Percentiles rank a stretch among this genome's conserved stretches.
These are phyloP conservation scores for Mycena sanguinolenta DNA, from an alignment of 768 basidiomycete genomes.

Conservation along the genomic window DNA sequence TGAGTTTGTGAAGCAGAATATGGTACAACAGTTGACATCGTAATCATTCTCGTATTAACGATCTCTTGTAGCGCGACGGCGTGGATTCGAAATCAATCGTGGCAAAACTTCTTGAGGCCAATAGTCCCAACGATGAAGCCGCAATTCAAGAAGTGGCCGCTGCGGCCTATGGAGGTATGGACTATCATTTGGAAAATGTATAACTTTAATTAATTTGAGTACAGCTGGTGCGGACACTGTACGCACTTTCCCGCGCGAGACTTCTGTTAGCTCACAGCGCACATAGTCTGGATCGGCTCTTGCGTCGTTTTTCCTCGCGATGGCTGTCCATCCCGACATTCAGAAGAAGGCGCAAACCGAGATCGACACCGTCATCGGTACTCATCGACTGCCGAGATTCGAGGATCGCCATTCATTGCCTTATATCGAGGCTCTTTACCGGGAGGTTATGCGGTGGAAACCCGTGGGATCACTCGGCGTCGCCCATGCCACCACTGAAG, in stretches of 20 bases:
- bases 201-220: background rate
- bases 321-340: slow-evolving; percentile 43
- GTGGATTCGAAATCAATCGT: slow-evolving; percentile 22
- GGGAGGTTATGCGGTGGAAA: slow-evolving; percentile 36
- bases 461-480: slow-evolving; percentile 30
- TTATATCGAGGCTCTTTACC: slow-evolving; percentile 34
- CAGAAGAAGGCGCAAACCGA: slow-evolving; percentile 46
- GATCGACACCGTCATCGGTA: slow-evolving; percentile 45
- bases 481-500: slow-evolving; percentile 38
- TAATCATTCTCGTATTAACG: background rate
- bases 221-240: slow-evolving; percentile 40
- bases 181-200: background rate
- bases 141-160: slow-evolving; percentile 47
- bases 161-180: slow-evolving; percentile 45
- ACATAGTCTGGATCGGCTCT: slow-evolving; percentile 41
- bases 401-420: slow-evolving; percentile 41
- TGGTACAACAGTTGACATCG: slow-evolving; percentile 10
- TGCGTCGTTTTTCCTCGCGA: slow-evolving; percentile 43
- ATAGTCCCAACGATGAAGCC: slow-evolving; percentile 20
- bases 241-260: background rate
- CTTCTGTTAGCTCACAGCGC: background rate
- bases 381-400: slow-evolving; percentile 44
- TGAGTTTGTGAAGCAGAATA: slow-evolving; percentile 20
- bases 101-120: slow-evolving; percentile 24
- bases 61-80: slow-evolving; percentile 4